Evolutionary conservation across 257 asterid genomes (phyloP).

Genomic region (Solanum rostratum): DNA sequence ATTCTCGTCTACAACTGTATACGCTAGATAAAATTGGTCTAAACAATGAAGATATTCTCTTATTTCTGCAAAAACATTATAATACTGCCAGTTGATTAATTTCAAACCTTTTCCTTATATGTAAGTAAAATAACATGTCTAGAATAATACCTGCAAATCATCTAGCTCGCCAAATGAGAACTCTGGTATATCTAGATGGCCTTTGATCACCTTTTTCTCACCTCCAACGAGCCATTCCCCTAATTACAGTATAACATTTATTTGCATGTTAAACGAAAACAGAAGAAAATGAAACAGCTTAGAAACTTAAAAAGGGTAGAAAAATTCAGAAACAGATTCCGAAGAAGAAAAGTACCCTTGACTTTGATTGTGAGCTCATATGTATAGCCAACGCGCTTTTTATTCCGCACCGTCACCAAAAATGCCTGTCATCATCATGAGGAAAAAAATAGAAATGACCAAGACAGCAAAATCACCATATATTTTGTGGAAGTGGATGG

Average conservation of each 20-base stretch:
- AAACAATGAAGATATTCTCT: not conserved
- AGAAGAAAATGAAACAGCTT: not conserved
- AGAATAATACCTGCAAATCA: conserved; percentile 63
- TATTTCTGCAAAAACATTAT: not conserved
- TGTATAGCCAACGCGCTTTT: conserved; percentile 90
- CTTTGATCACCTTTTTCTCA: conserved; percentile 60
- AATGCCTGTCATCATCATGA: conserved; percentile 51
- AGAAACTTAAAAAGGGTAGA: not conserved
- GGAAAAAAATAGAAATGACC: not conserved
- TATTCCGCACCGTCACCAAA: conserved; percentile 78
- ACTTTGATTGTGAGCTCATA: conserved; percentile 67
- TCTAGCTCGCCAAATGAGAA: conserved; percentile 92
- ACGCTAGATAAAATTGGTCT: not conserved
- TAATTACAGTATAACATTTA: conserved; percentile 3
- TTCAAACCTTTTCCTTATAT: not conserved
- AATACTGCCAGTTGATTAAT: not conserved
- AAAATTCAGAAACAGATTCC: not conserved
- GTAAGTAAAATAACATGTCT: not conserved
- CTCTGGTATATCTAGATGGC: conserved; percentile 62
- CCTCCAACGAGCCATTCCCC: conserved; percentile 85
- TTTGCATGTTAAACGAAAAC: not conserved
- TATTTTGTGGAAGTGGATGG: not conserved
- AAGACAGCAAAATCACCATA: not conserved
- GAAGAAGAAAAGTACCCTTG: conserved; percentile 35
- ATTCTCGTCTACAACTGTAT: not conserved